Percentiles rank a stretch among this genome's conserved stretches.
phyloP scores from a whole-genome alignment of 2,329 filamentous ascomycete species.

The Huntiella savannae region DNA sequence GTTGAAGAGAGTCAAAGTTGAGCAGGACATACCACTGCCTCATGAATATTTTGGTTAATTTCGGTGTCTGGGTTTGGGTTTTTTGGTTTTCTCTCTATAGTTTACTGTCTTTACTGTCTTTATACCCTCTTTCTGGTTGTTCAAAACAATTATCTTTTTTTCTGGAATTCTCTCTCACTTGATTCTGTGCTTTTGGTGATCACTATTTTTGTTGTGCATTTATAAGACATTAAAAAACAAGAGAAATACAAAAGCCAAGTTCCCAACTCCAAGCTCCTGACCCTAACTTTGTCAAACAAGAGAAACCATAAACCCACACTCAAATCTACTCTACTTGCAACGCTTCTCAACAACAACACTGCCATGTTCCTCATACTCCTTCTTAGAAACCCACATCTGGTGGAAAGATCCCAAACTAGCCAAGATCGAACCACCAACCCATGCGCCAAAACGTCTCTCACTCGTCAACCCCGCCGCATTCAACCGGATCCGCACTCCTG shows the following conservation, averaged over 20 bases:
- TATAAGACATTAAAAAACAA: neutral
- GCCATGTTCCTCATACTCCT: constrained; percentile 96
- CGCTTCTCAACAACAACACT: constrained; percentile 81
- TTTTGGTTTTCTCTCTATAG: constrained; percentile 2
- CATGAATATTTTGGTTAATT: neutral
- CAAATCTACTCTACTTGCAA: constrained; percentile 49
- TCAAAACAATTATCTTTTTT: constrained; percentile 2
- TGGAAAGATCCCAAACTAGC: constrained; percentile 94
- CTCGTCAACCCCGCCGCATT: constrained; percentile 71
- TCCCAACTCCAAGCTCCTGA: constrained; percentile 2
- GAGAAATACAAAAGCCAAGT: neutral
- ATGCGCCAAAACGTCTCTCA: constrained; percentile 80
- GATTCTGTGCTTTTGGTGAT: neutral
- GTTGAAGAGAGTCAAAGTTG: constrained; percentile 34
- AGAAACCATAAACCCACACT: neutral
- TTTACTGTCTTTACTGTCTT: constrained; percentile 5
- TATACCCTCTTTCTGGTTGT: constrained; percentile 7
- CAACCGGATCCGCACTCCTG: constrained; percentile 70
- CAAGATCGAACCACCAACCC: constrained; percentile 92
- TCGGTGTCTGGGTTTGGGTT: neutral
- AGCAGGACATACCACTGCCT: constrained; percentile 17
- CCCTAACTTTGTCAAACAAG: neutral
- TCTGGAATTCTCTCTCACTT: constrained; percentile 1
- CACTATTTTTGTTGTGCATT: neutral
- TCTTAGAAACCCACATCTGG: constrained; percentile 96